Base-by-base conservation (phyloP, 2,329 filamentous ascomycete genomes). In the Diaporthe eres region DNA sequence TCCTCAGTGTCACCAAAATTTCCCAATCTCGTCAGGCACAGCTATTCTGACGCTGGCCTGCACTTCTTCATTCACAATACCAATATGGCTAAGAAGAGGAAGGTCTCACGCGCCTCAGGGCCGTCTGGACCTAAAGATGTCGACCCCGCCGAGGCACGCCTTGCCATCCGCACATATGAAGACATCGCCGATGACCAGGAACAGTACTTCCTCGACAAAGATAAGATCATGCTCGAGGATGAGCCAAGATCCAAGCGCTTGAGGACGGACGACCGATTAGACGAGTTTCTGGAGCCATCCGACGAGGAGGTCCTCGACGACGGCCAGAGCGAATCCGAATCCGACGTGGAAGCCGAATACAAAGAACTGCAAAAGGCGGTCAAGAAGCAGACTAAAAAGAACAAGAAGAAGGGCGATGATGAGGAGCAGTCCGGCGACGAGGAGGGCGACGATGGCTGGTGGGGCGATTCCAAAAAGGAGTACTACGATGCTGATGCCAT, bases 111-210 rank as follows among this genome's bases (percentile, higher is more conserved):
- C 77, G 87, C 81, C 71, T 79, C 85, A 44, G 85, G 83, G 76
- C 84, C 87, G 28, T 85, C 85, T 12, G 90, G 89, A 4, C 90
- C 90, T 4, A 87, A 87, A 77, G 90, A 91, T 47, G 81, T 90
- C 76, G 85, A 92, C 81, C 81, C 87, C 65, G 85, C 86, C 44
- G 91, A 92, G 77, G 90, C 92, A 49, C 91, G 92, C 71, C 89
- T 95, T 22, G 89, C 88, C 34, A 86, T 92, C 80, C 87, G 84
- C 63, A 92, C 91, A 3, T 96, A 90, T 84, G 92, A 96, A 84
- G 95, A 98, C 85, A 93, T 99, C 80, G 95, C 96, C 78, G 93
- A 98, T 83, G 97, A 95, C 1, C 95, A 98, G 83, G 97, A 99
- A 84, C 95, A 98, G 82, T 98, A 98, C 83, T 95, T 96, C 81